phyloP scores from a whole-genome alignment of 75 land plant species.

The Pinus tabuliformis region DNA sequence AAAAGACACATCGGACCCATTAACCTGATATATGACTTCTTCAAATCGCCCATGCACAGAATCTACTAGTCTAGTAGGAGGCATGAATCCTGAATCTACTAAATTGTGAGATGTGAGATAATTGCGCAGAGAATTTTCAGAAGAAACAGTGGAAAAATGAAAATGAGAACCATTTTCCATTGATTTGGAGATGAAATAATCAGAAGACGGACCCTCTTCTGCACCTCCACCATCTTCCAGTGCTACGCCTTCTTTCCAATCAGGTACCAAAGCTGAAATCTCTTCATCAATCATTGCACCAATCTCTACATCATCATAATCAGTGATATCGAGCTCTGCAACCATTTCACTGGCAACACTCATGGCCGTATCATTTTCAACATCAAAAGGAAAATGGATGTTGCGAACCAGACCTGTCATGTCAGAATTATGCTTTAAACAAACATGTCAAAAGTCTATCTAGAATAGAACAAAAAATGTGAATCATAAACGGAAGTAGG shows the following conservation, averaged over 20 bases:
- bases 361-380: slow-evolving; percentile 51
- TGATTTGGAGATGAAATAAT: slow-evolving; percentile 25
- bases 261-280: slow-evolving; percentile 55
- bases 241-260: slow-evolving; percentile 39
- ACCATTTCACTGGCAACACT: slow-evolving; percentile 84
- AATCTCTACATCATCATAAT: slow-evolving; percentile 53
- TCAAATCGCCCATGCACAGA: slow-evolving; percentile 47
- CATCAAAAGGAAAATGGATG: slow-evolving; percentile 71
- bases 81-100: slow-evolving; percentile 2
- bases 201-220: slow-evolving; percentile 14
- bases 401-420: slow-evolving; percentile 39
- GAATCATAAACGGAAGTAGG: background rate
- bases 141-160: slow-evolving; percentile 29
- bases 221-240: slow-evolving; percentile 13
- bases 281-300: slow-evolving; percentile 63
- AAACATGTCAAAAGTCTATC: background rate
- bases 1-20: slow-evolving; percentile 23
- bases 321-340: slow-evolving; percentile 63
- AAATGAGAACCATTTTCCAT: slow-evolving; percentile 5
- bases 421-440: slow-evolving; percentile 5
- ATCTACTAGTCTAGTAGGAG: slow-evolving; percentile 27
- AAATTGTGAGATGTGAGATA: slow-evolving; percentile 10
- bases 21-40: slow-evolving; percentile 37
- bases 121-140: slow-evolving; percentile 27
- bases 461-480: background rate